Evolutionary conservation across 176 grass and related monocot genomes (phyloP).

Genomic region (Sorghum bicolor): Sorghum_bicolor_NCBIv3 NC_012875.2:57806501-57807000

Average conservation of each 20-base stretch:
- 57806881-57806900: conserved; percentile 45
- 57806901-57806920: conserved; percentile 65
- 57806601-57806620: neutral
- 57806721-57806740: conserved; percentile 75
- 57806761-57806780: conserved; percentile 72
- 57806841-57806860: neutral
- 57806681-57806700: conserved; percentile 50
- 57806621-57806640: conserved; percentile 18
- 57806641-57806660: conserved; percentile 76
- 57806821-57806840: neutral
- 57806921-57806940: conserved; percentile 74
- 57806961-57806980: conserved; percentile 36
- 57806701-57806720: conserved; percentile 69
- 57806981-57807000: conserved; percentile 34
- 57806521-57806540: neutral
- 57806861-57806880: conserved; percentile 34
- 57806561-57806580: neutral
- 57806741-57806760: conserved; percentile 78
- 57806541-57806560: neutral
- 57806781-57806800: conserved; percentile 51
- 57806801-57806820: neutral
- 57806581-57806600: no score
- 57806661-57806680: conserved; percentile 67
- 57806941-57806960: conserved; percentile 74
- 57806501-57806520: neutral